Evolutionary conservation across 345 rosid species (phyloP).

Genomic region (Fremontodendron californicum): DNA sequence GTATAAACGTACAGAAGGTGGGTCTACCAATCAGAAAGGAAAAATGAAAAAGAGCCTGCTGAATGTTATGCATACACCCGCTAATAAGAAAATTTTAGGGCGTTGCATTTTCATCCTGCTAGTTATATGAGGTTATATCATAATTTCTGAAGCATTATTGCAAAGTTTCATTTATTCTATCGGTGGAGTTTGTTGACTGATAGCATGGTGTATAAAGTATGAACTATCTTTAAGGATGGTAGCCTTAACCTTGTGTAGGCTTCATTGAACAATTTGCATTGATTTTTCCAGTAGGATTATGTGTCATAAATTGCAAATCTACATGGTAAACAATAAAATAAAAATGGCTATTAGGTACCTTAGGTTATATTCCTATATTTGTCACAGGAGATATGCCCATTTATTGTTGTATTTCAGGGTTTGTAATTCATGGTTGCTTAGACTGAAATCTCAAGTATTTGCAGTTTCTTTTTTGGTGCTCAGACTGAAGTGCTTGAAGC

Average conservation of each 20-base stretch:
- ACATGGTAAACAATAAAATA: not conserved
- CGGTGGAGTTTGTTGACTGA: not conserved
- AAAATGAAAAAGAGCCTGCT: not conserved
- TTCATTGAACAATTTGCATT: not conserved
- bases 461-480: not conserved
- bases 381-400: not conserved
- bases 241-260: not conserved
- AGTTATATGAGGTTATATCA: not conserved
- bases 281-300: not conserved
- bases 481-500: not conserved
- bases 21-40: not conserved
- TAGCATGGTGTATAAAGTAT: not conserved
- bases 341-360: not conserved
- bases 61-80: not conserved
- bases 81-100: not conserved
- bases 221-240: not conserved
- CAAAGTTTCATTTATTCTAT: not conserved
- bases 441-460: constrained; percentile 7
- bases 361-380: not conserved
- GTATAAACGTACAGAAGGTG: not conserved
- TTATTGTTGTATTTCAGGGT: not conserved
- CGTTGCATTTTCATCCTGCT: not conserved
- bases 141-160: not conserved
- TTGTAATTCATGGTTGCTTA: not conserved
- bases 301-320: not conserved